Percentiles rank a stretch among this genome's conserved stretches.
Conservation (phyloP, 23 red algal species). For the Pyropia yezoensis region DNA sequence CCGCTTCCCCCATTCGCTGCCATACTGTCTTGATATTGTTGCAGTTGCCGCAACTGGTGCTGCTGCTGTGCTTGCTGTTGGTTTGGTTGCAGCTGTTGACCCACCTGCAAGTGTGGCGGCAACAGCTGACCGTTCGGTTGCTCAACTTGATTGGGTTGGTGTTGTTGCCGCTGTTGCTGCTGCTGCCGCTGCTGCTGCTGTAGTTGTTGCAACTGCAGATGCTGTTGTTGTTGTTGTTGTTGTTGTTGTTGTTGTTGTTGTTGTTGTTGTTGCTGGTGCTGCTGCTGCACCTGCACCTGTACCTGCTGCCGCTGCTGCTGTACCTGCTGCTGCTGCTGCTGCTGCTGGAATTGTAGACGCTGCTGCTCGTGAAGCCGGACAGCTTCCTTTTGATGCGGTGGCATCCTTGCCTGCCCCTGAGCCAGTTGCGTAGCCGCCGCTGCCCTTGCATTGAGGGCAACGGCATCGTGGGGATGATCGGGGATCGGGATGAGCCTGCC, state of each 20-base stretch:
- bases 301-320: no score
- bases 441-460: no score
- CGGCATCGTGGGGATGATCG: no score
- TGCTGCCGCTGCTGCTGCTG: slow-evolving; percentile 5
- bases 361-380: no score
- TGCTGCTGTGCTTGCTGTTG: not conserved
- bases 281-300: no score
- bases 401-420: no score
- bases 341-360: no score
- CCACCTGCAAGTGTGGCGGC: not conserved
- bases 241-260: slow-evolving; percentile 1
- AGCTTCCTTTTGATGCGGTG: no score
- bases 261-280: not conserved
- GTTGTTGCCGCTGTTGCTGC: slow-evolving; percentile 1
- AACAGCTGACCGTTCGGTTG: not conserved
- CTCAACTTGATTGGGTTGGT: not conserved
- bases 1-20: no score
- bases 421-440: no score
- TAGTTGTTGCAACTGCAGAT: not conserved
- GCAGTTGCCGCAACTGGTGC: not conserved
- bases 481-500: no score
- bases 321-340: no score
- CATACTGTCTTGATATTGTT: not conserved
- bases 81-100: not conserved
- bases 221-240: slow-evolving; percentile 4